Base-by-base conservation (phyloP, 2,329 filamentous ascomycete species). In the Domatiomyces catenatus region DNA sequence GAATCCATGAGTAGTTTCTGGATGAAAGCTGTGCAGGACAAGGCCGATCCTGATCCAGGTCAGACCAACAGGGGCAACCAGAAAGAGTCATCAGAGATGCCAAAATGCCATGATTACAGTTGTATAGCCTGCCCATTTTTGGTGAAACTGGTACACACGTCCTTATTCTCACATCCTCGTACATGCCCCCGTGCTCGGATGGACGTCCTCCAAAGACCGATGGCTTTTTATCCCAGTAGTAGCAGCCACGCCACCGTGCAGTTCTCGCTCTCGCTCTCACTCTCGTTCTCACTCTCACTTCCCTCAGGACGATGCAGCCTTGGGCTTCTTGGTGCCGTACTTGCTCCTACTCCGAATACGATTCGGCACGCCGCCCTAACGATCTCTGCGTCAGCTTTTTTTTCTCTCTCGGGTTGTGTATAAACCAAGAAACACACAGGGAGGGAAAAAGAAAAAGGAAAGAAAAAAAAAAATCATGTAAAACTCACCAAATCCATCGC, bases 301-400 rank as follows among this genome's bases (percentile, higher is more conserved):
- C 32, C 3, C 12, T 39, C 32, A 39, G 10, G 32, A 15, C 32
- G 63, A 74, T 19, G 82, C 81, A 67, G 81, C 81, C 82, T 96
- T 96, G 0, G 92, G 90, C 74, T 95, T 96, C 81, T 98, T 98
- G 47, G 92, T 94, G 54, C 92, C 92, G 65, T 94, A 98, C 71
- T 98, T 98, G 63, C 88, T 95, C 62, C 92, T 77, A 67, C 85
- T 87, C 19, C 82, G 86, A 62, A 84, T 77, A 60, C 92, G 77
- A 66, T 81, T 92, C 19, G 81, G 82, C 58, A 98, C 92, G 74
- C 92, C 92, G 63, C 87, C 87, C 90, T 95, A n/a, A n/a, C n/a
- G n/a, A n/a, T n/a, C n/a, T n/a, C n/a, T n/a, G n/a, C n/a, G n/a
- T n/a, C n/a, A n/a, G n/a, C 28, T 24, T 6, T 18, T 22, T 15